Evolutionary conservation across 805 yeast species (phyloP), one percentile per base, ranked within the genome.

Genomic region (Metschnikowia arizonensis): DNA sequence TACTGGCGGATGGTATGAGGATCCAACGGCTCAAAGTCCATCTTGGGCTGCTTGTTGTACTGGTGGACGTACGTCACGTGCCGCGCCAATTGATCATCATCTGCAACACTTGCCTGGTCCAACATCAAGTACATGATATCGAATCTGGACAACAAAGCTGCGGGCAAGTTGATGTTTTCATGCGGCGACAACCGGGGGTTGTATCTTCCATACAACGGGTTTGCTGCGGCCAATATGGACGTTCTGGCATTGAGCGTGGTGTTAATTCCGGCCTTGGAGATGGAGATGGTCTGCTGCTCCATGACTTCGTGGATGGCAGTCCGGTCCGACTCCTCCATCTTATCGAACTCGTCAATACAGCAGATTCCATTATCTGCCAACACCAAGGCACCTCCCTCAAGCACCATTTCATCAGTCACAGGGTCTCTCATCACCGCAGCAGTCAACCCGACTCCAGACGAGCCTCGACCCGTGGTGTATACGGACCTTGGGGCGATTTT

Each of bases 381-480:
- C 5, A 93, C 98, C 46, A 93, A 74, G 1, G 99, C 98, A 67
- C 99, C 99, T 48, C 98, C 99, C 76, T 93, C 99, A 42, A 93
- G 74, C 12, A 93, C 88, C 95, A 91, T 87, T 67, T 93, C 99
- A 65, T 93, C 99, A 1, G 99, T 93, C n/a, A 90, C 91, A 2
- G 98, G 97, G 64, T 93, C 99, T 59, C 93, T 80, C 95, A 93
- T 89, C 29, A 93, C 99, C 0, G 99, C 99, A 1, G 99, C 99
- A 3, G 99, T 93, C 58, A 93, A 74, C 70, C 99, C 99, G 37
- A 93, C 99, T 46, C 99, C 99, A 0, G 99, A 93, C 3, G 97
- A 89, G 64, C 99, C 99, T 59, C 95, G 82, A 69, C 99, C 99
- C 1, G 99, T 93, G 7, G 99, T 93, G 65, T 93, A 93, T 25